phyloP scores from a whole-genome alignment of 257 asterid genomes.

The Capsicum baccatum region DNA sequence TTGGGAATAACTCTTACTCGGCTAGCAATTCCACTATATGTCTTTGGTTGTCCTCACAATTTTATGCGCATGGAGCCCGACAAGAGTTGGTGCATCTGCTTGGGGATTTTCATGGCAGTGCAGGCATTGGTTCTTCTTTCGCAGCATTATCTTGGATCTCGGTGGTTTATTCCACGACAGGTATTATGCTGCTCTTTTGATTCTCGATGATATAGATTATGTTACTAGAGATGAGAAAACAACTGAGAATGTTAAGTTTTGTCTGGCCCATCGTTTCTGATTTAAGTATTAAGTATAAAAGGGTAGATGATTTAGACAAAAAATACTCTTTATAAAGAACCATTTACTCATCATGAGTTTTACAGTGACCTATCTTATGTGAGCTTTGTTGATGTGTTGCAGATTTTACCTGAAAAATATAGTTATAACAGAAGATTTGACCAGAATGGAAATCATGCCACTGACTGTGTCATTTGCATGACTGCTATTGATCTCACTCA shows the following conservation, averaged over 20 bases:
- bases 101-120: constrained; percentile 72
- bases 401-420: constrained; percentile 93
- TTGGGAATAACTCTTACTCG: constrained; percentile 89
- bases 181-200: constrained; percentile 42
- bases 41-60: constrained; percentile 90
- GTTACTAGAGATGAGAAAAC: background rate
- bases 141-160: constrained; percentile 92
- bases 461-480: constrained; percentile 97
- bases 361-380: constrained; percentile 28
- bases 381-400: constrained; percentile 33
- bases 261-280: background rate
- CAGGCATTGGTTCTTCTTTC: constrained; percentile 81
- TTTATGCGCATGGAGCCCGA: constrained; percentile 93
- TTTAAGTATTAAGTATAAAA: background rate
- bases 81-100: constrained; percentile 69
- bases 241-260: background rate
- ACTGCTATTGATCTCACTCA: constrained; percentile 71
- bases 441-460: constrained; percentile 61
- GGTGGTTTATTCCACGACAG: constrained; percentile 96
- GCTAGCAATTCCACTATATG: constrained; percentile 80
- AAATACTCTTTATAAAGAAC: background rate
- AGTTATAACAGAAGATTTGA: constrained; percentile 79
- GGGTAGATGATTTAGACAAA: background rate
- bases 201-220: background rate
- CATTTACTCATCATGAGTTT: background rate